Evolutionary conservation across 768 basidiomycete species (phyloP), one percentile per base, ranked within the genome.

Genomic region (Omphalotus guepiniiformis): DNA sequence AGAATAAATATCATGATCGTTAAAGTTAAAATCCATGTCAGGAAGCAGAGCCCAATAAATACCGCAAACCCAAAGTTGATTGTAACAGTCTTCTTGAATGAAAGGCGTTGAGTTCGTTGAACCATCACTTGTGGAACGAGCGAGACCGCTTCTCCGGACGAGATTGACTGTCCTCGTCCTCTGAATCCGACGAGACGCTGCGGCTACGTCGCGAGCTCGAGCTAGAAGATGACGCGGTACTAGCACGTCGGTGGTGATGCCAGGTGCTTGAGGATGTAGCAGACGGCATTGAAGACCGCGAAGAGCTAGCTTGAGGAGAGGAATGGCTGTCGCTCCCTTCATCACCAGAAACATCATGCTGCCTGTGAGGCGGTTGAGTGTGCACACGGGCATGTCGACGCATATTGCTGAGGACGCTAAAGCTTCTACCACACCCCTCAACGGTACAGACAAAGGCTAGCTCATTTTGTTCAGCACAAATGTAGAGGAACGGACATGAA

Each of bases 351-450:
- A 60, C 55, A 42, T 75, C 76, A 46, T 64, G 63, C 39, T 67
- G 66, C 35, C 56, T 60, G 49, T 30, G 28, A 9, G 42, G 32
- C 13, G 11, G 50, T 30, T 66, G 72, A 22, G 65, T 69, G 59
- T 90, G 88, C 11, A 85, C 82, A 47, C 88, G 82, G 50, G 87
- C 81, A 63, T 91, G 88, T 48, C 88, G 75, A 52, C 88, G 83
- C 88, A 91, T 91, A 69, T 91, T 91, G 64, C 86, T 89, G 59
- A 89, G 79, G 41, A 90, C 88, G 58, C 86, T 88, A 65, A 91
- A 91, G 60, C 83, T 81, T 36, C 88, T 83, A 6, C 84, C 83
- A 66, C 88, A 91, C 49, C 78, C 78, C 53, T 83, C 78, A 43
- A 80, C 76, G 15, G 88, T 82, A 61, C 88, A 91, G 36, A 75